Base-by-base conservation (phyloP, 192 early-diverging fungal genomes). In the Entomortierella parvispora region DNA sequence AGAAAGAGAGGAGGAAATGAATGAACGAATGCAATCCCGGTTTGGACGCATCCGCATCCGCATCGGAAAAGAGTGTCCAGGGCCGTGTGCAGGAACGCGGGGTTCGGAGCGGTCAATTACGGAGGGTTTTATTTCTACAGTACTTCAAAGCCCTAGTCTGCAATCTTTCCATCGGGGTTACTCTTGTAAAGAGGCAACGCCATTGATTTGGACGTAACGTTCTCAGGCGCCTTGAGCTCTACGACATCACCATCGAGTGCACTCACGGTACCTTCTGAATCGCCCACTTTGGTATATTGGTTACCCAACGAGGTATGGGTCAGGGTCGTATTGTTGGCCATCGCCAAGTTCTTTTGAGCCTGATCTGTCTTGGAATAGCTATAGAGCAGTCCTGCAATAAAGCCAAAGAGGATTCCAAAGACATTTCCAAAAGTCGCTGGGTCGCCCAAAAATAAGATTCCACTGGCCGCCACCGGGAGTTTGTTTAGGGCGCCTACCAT, bases 401-500 rank as follows among this genome's bases (percentile, higher is more conserved):
- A 92, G 52, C 95, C 97, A 62, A 98, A 88, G 56, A 94, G 37
- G 11, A 99, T 93, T n/a, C 93, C 93, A 43, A 88, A 82, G 20
- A 98, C 90, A 64, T 91, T 90, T 32, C 90, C 95, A 50, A 89
- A 77, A 0, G 94, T 94, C 22, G 94, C 86, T 18, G 90, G 88
- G 64, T 96, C 96, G 48, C 90, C 90, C 83, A 99, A 95, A 85
- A 97, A 97, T 14, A 99, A 44, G 85, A 99, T 98, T 34, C 97
- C 96, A 62, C 93, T 92, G 31, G 97, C 83, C 4, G 96, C 94
- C 62, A 99, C 95, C 17, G 97, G 97, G 33, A 99, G 83, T 74
- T 99, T 99, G 83, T 99, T 99, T 48, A 99, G 90, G 12, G 97
- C 96, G 12, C 97, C 97, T 29, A 96, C 96, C 97, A 99, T 99